These are phyloP conservation scores for Penicillium simplicissimum DNA, from an alignment of 495 filamentous ascomycete genomes.

Conservation along the genomic window DNA sequence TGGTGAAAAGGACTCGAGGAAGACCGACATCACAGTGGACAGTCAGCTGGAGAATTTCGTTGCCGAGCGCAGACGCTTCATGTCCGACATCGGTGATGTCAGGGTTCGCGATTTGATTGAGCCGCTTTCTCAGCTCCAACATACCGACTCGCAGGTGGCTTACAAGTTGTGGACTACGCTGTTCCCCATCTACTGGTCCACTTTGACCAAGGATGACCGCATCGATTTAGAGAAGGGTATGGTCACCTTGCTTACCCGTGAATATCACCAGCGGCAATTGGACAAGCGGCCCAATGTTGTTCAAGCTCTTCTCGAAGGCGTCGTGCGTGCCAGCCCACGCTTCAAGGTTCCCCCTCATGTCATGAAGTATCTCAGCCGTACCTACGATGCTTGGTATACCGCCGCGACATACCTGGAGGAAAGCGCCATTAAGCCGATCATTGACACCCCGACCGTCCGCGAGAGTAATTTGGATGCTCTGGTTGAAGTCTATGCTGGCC, in stretches of 20 bases:
- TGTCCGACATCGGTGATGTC: conserved; percentile 77
- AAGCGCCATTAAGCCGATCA: conserved; percentile 73
- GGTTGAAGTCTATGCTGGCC: conserved; percentile 80
- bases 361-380: conserved; percentile 87
- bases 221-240: conserved; percentile 88
- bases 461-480: conserved; percentile 95
- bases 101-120: conserved; percentile 84
- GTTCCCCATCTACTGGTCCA: conserved; percentile 93
- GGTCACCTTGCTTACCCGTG: conserved; percentile 82
- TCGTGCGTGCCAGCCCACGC: conserved; percentile 74
- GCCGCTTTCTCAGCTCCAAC: conserved; percentile 91
- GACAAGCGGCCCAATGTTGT: conserved; percentile 95
- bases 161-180: conserved; percentile 87
- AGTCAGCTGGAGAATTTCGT: conserved; percentile 80
- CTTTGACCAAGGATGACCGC: conserved; percentile 81
- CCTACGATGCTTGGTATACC: conserved; percentile 95
- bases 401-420: conserved; percentile 83
- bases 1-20: conserved; percentile 68
- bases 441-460: conserved; percentile 77
- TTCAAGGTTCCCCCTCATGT: conserved; percentile 94
- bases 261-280: conserved; percentile 90
- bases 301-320: conserved; percentile 83
- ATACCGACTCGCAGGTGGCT: conserved; percentile 75
- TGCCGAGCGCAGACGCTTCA: conserved; percentile 74
- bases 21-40: conserved; percentile 72